Percentiles rank a stretch among this genome's conserved stretches.
phyloP scores from a whole-genome alignment of 1,284 basidiomycete species.

The Gastroboletus turbinatus region DNA sequence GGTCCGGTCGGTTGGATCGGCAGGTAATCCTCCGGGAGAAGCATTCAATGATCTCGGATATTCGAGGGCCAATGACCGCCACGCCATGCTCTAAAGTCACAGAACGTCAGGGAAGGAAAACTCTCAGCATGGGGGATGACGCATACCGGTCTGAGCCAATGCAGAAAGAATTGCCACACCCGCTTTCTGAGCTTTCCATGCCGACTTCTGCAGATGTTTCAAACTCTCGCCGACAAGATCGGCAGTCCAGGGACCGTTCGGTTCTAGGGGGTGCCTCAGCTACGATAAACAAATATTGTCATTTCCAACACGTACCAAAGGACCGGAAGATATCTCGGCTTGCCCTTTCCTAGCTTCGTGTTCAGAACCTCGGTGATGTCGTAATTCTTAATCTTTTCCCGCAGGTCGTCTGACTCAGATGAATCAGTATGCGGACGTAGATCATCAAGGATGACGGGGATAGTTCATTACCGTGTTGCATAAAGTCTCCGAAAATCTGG shows the following conservation, averaged over 20 bases:
- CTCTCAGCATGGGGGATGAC: not conserved
- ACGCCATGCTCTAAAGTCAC: slow-evolving; percentile 20
- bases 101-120: not conserved
- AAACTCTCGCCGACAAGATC: slow-evolving; percentile 19
- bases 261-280: slow-evolving; percentile 4
- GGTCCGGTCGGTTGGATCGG: not conserved
- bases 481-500: slow-evolving; percentile 27
- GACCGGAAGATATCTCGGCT: slow-evolving; percentile 20
- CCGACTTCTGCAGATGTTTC: not conserved
- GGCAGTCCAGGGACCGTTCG: slow-evolving; percentile 1
- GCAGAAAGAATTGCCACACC: slow-evolving; percentile 27
- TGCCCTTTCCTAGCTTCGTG: slow-evolving; percentile 15
- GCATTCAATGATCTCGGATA: slow-evolving; percentile 21
- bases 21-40: slow-evolving; percentile 14
- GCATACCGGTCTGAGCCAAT: slow-evolving; percentile 22
- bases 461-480: slow-evolving; percentile 17
- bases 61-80: slow-evolving; percentile 2
- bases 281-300: not conserved
- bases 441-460: not conserved
- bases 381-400: slow-evolving; percentile 11
- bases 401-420: slow-evolving; percentile 14
- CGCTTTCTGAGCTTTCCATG: slow-evolving; percentile 26
- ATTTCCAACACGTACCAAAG: slow-evolving; percentile 9
- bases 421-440: not conserved
- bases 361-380: slow-evolving; percentile 19